phyloP scores from a whole-genome alignment of 768 basidiomycete genomes.

The Tylopilus sp. region DNA sequence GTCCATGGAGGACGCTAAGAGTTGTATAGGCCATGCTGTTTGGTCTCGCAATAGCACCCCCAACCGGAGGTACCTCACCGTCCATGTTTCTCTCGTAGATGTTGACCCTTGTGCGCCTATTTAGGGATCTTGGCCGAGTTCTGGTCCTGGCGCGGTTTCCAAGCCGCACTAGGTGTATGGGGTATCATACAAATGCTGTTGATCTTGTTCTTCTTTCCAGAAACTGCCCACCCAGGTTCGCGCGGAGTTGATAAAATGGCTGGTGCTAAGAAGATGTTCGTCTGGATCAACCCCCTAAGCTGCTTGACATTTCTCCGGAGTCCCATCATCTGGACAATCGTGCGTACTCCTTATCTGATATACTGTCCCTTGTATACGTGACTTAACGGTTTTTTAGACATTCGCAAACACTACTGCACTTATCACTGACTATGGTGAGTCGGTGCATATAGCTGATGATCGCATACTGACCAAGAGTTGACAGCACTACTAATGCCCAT shows the following conservation, averaged over 20 bases:
- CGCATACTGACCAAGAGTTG: background rate
- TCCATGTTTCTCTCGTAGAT: background rate
- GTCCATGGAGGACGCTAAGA: background rate
- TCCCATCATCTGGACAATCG: constrained; percentile 55
- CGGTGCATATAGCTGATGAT: background rate
- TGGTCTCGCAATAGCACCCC: constrained; percentile 60
- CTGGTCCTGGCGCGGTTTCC: constrained; percentile 64
- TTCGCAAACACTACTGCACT: constrained; percentile 35
- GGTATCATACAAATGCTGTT: constrained; percentile 39
- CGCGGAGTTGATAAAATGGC: constrained; percentile 49
- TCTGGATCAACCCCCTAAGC: constrained; percentile 58
- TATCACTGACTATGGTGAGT: constrained; percentile 36
- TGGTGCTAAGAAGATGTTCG: constrained; percentile 25
- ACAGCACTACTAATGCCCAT: constrained; percentile 53
- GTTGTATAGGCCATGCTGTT: constrained; percentile 42
- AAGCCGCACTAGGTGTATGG: constrained; percentile 41
- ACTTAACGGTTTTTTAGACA: constrained; percentile 36
- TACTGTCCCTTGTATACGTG: constrained; percentile 23
- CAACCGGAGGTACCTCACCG: constrained; percentile 45
- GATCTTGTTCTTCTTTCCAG: constrained; percentile 52
- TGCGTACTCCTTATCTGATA: constrained; percentile 30
- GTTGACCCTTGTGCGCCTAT: background rate
- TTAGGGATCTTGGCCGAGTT: constrained; percentile 52
- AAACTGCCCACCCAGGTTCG: constrained; percentile 61
- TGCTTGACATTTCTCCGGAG: constrained; percentile 51